Conservation (phyloP, 176 grass and related monocot species). For the Ensete glaucum region DNA sequence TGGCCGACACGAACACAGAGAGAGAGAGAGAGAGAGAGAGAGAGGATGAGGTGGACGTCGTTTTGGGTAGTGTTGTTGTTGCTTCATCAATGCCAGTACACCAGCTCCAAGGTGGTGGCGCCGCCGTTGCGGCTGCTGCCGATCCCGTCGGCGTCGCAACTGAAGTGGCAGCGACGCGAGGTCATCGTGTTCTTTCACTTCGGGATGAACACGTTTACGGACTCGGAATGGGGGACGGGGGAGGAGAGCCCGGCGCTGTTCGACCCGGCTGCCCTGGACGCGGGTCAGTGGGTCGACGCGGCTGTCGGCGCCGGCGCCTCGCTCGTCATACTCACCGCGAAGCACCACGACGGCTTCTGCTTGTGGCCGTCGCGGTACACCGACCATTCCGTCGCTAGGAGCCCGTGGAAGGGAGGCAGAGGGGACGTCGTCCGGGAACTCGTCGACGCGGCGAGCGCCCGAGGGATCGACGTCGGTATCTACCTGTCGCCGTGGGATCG, state of each 20-base stretch:
- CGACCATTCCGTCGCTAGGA: constrained; percentile 49
- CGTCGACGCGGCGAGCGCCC: constrained; percentile 19
- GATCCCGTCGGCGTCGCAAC: constrained; percentile 63
- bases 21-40: no score
- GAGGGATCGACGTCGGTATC: constrained; percentile 47
- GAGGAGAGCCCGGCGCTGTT: constrained; percentile 44
- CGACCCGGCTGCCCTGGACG: constrained; percentile 38
- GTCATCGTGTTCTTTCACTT: constrained; percentile 99
- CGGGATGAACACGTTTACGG: constrained; percentile 97
- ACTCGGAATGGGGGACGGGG: constrained; percentile 72
- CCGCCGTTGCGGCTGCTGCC: constrained; percentile 59
- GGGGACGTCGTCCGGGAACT: constrained; percentile 71
- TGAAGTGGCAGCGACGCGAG: constrained; percentile 76
- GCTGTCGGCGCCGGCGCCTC: constrained; percentile 44
- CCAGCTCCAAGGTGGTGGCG: constrained; percentile 6
- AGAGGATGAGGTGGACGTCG: not conserved
- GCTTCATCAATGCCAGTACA: not conserved
- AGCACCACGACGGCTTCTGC: constrained; percentile 98
- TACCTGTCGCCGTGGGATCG: constrained; percentile 97
- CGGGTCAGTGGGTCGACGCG: constrained; percentile 66
- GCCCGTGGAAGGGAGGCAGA: constrained; percentile 47
- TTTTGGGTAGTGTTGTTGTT: not conserved
- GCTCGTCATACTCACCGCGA: constrained; percentile 71
- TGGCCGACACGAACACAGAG: no score
- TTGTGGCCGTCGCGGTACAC: constrained; percentile 86